Percentiles rank a stretch among this genome's conserved stretches.
Conservation (phyloP, 768 basidiomycete genomes). For the Mycena rebaudengoi region DNA sequence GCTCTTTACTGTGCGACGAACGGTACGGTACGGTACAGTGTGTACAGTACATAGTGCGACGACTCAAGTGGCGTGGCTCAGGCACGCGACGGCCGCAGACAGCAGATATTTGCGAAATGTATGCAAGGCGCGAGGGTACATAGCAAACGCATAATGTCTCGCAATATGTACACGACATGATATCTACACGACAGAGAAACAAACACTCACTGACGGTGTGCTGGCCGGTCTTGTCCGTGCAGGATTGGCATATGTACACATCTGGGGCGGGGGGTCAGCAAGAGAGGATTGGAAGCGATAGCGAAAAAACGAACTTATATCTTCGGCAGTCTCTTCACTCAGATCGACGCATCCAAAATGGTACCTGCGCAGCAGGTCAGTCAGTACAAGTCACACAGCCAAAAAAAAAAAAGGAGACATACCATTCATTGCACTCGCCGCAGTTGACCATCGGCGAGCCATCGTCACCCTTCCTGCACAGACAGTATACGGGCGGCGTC, state of each 20-base stretch:
- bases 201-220: constrained; percentile 81
- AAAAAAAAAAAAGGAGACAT: constrained; percentile 31
- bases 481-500: constrained; percentile 53
- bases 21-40: constrained; percentile 1
- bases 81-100: constrained; percentile 19
- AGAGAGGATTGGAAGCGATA: neutral
- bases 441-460: constrained; percentile 86
- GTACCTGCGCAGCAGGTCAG: constrained; percentile 60
- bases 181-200: constrained; percentile 35
- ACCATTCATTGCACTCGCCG: constrained; percentile 78
- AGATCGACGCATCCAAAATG: constrained; percentile 83
- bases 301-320: constrained; percentile 68
- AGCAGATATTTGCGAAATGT: constrained; percentile 15
- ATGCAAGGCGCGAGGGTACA: constrained; percentile 25
- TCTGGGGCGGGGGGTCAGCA: constrained; percentile 13
- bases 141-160: constrained; percentile 18
- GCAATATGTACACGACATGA: constrained; percentile 26
- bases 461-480: constrained; percentile 75
- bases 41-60: neutral
- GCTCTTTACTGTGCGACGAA: too few relatives aligned
- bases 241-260: constrained; percentile 53
- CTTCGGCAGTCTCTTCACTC: constrained; percentile 69
- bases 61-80: constrained; percentile 22
- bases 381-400: neutral
- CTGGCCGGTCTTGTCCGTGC: constrained; percentile 68